These are phyloP conservation scores for Botrytis squamosa DNA, from an alignment of 2,329 filamentous ascomycete genomes.

Conservation along the genomic window DNA sequence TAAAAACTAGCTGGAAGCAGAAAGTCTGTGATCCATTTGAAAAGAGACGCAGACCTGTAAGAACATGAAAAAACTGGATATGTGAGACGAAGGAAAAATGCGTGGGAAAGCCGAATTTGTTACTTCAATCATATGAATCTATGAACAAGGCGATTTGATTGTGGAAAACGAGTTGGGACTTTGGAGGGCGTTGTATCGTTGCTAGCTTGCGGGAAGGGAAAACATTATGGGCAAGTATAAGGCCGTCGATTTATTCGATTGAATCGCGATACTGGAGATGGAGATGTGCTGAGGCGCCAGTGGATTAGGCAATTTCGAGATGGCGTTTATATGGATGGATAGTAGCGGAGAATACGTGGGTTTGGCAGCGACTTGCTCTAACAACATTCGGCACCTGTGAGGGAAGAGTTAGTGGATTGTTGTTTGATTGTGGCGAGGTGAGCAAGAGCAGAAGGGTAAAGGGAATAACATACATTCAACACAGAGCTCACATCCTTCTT, in stretches of 20 bases:
- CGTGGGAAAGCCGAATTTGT: background rate
- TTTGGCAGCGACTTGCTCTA: background rate
- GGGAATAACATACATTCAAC: slow-evolving; percentile 43
- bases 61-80: background rate
- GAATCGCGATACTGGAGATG: background rate
- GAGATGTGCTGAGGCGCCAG: background rate
- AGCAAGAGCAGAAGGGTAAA: background rate
- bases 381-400: slow-evolving; percentile 19
- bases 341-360: background rate
- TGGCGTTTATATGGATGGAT: background rate
- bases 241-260: background rate
- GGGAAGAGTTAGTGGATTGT: background rate
- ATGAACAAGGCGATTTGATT: slow-evolving; percentile 2
- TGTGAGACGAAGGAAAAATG: slow-evolving; percentile 10
- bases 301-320: background rate
- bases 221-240: slow-evolving; percentile 8
- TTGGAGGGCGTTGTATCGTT: background rate
- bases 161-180: background rate
- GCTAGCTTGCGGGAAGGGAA: background rate
- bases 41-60: slow-evolving; percentile 7
- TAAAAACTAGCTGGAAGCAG: slow-evolving; percentile 13
- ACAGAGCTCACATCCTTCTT: slow-evolving; percentile 52
- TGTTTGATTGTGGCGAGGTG: background rate
- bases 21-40: slow-evolving; percentile 7
- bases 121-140: background rate